phyloP scores from a whole-genome alignment of 495 filamentous ascomycete species.

The Aspergillus ostianus region DNA sequence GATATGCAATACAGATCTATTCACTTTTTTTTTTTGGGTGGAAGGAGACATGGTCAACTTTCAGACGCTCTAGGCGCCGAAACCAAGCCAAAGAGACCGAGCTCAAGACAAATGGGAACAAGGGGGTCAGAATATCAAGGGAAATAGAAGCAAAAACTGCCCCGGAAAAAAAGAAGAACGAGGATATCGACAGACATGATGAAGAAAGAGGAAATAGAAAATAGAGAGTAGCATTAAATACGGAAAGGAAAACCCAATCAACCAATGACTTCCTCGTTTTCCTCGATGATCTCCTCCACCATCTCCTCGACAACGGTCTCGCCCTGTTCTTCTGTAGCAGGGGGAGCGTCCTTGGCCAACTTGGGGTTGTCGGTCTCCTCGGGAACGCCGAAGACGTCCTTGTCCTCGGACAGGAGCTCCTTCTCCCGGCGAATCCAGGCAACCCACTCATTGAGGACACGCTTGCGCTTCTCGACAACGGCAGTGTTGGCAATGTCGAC shows the following conservation, averaged over 20 bases:
- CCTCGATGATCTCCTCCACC: slow-evolving; percentile 91
- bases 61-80: slow-evolving; percentile 17
- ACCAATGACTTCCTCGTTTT: slow-evolving; percentile 77
- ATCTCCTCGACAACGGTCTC: slow-evolving; percentile 80
- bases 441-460: slow-evolving; percentile 83
- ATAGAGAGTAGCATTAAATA: slow-evolving; percentile 43
- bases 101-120: slow-evolving; percentile 7
- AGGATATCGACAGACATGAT: slow-evolving; percentile 24
- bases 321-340: slow-evolving; percentile 55
- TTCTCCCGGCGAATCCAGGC: slow-evolving; percentile 77
- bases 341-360: slow-evolving; percentile 47
- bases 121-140: slow-evolving; percentile 19
- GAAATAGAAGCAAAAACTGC: slow-evolving; percentile 9
- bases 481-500: slow-evolving; percentile 90
- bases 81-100: slow-evolving; percentile 18
- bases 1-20: slow-evolving; percentile 31
- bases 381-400: slow-evolving; percentile 63
- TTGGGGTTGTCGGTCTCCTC: slow-evolving; percentile 58
- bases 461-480: slow-evolving; percentile 82
- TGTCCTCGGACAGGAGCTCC: slow-evolving; percentile 71
- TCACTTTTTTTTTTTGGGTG: slow-evolving; percentile 23
- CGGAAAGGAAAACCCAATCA: slow-evolving; percentile 37
- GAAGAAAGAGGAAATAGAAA: slow-evolving; percentile 25
- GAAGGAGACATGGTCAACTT: background rate
- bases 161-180: slow-evolving; percentile 18